Conservation (phyloP, 805 yeast species). For the Blastobotrys terrestris region DNA sequence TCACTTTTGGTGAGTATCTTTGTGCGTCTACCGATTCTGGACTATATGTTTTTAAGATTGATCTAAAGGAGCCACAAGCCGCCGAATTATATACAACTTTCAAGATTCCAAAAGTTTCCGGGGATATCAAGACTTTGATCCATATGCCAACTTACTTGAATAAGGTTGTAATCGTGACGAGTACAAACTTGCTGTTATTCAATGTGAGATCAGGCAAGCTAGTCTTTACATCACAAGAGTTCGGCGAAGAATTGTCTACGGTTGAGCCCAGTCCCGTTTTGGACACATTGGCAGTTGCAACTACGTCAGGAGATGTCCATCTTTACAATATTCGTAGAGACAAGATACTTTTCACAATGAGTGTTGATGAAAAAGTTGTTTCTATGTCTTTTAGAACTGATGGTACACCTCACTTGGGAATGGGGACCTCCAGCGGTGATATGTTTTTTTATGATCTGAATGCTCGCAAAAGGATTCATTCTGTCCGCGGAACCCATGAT, state of each 20-base stretch:
- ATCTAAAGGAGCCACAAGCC: conserved; percentile 37
- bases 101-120: conserved; percentile 53
- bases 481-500: conserved; percentile 64
- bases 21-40: conserved; percentile 48
- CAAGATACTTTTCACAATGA: conserved; percentile 44
- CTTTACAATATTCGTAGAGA: conserved; percentile 67
- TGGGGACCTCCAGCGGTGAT: conserved; percentile 76
- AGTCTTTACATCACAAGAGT: conserved; percentile 46
- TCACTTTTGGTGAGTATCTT: conserved; percentile 73
- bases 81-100: conserved; percentile 63
- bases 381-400: conserved; percentile 86
- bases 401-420: conserved; percentile 75
- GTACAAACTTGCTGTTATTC: conserved; percentile 50
- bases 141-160: conserved; percentile 93
- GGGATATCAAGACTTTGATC: conserved; percentile 57
- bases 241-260: conserved; percentile 52
- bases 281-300: conserved; percentile 76
- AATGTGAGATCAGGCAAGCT: conserved; percentile 76
- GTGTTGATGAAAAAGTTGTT: conserved; percentile 36
- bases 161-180: conserved; percentile 80
- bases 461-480: conserved; percentile 65
- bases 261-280: conserved; percentile 81
- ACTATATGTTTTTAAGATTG: conserved; percentile 50
- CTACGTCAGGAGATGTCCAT: conserved; percentile 56
- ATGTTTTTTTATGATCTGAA: conserved; percentile 78